Evolutionary conservation across 495 filamentous ascomycete genomes (phyloP), one percentile per base, ranked within the genome.

Genomic region (Penicillium arizonense): DNA sequence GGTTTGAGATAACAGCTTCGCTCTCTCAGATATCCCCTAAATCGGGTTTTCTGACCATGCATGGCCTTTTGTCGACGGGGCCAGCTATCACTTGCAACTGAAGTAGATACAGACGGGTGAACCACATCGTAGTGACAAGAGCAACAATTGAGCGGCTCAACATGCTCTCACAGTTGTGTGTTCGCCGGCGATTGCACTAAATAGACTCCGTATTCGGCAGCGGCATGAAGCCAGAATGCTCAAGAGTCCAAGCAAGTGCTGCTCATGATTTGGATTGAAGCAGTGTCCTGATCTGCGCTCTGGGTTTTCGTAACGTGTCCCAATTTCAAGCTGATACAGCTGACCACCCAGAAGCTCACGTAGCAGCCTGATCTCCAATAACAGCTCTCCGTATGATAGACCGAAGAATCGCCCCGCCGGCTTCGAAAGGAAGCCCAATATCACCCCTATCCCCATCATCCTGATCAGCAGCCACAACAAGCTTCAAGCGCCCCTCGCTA

Each of bases 401-500:
- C 5, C 28, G 57, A n/a, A 76, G 57, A 28, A 76, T 44, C 1
- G 41, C 52, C 32, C 68, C 65, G 50, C 64, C 62, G 2, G 70
- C 70, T 9, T 45, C 55, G 12, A 67, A 43, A 36, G 52, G 36
- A 30, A 58, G 47, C 34, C 44, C 12, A 28, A 40, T 46, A 6
- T 59, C 60, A 11, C 45, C 59, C 9, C 30, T 53, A 21, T 56
- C 42, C 34, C 62, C 58, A 41, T 34, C 58, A 13, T 63, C 60
- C 23, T 50, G 60, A 28, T 54, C 65, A 23, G 51, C 56, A 30
- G 63, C 58, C 12, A 63, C 67, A 63, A 77, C 70, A 14, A 84
- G 47, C 65, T 85, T 85, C 48, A 81, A 58, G 50, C 70, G 77
- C 10, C 81, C 74, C 8, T 82, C 81, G 6, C 55, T 63, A 4